Conservation (phyloP, 495 filamentous ascomycete species). For the Cryomyces minteri region DNA sequence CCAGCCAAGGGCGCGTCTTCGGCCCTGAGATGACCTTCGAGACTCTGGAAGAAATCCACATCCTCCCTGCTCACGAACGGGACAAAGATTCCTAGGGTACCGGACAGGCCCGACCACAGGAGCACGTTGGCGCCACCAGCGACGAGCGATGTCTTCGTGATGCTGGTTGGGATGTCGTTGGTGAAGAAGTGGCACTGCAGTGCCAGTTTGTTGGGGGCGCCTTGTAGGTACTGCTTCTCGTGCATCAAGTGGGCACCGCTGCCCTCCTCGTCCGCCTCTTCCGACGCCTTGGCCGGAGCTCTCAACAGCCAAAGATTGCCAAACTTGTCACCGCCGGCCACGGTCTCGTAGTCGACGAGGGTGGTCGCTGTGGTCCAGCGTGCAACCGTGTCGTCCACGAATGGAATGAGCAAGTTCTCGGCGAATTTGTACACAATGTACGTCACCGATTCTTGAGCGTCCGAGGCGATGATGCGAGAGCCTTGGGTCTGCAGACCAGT, state of each 20-base stretch:
- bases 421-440: constrained; percentile 89
- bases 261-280: constrained; percentile 81
- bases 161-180: constrained; percentile 79
- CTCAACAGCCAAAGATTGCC: constrained; percentile 89
- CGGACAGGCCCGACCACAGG: constrained; percentile 86
- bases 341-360: constrained; percentile 96
- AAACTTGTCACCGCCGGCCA: constrained; percentile 92
- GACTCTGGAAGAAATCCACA: constrained; percentile 88
- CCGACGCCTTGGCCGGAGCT: constrained; percentile 68
- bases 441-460: constrained; percentile 77
- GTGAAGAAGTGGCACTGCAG: constrained; percentile 76
- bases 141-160: constrained; percentile 79
- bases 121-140: constrained; percentile 83
- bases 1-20: constrained; percentile 80
- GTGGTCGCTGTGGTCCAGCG: constrained; percentile 75
- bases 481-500: constrained; percentile 81
- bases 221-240: constrained; percentile 74
- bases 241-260: constrained; percentile 79
- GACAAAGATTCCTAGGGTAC: constrained; percentile 79
- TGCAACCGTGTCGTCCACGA: constrained; percentile 72
- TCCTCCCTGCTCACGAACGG: constrained; percentile 84
- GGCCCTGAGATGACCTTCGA: constrained; percentile 68
- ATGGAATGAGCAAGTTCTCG: constrained; percentile 79
- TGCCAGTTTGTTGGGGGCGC: constrained; percentile 64
- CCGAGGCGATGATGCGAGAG: constrained; percentile 75